These are phyloP conservation scores for Lipomyces yamanashiensis DNA, from an alignment of 805 yeast genomes.

Conservation along the genomic window DNA sequence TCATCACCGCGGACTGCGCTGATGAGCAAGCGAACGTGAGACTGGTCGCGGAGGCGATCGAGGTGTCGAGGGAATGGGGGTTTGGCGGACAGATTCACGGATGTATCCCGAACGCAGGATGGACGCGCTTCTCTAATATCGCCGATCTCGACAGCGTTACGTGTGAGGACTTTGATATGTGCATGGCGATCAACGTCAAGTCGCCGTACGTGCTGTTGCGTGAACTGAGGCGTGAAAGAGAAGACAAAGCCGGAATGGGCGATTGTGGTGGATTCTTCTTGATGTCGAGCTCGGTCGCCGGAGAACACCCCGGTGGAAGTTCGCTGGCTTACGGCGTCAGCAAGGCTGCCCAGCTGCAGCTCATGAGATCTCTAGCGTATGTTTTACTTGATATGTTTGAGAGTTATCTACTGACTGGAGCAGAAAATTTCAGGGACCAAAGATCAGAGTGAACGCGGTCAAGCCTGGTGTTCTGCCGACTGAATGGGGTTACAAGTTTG, in stretches of 20 bases:
- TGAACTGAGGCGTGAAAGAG: slow-evolving; percentile 20
- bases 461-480: slow-evolving; percentile 39
- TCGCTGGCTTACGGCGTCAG: slow-evolving; percentile 49
- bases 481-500: slow-evolving; percentile 43
- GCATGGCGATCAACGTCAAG: slow-evolving; percentile 36
- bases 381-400: neutral
- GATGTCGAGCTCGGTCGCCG: slow-evolving; percentile 36
- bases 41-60: slow-evolving; percentile 42
- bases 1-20: slow-evolving; percentile 44
- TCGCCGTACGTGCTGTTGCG: slow-evolving; percentile 29
- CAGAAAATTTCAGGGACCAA: slow-evolving; percentile 31
- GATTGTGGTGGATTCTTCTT: slow-evolving; percentile 32
- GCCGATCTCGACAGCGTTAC: slow-evolving; percentile 45
- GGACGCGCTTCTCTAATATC: slow-evolving; percentile 47
- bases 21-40: slow-evolving; percentile 37
- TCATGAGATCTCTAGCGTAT: slow-evolving; percentile 42
- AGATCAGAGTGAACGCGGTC: slow-evolving; percentile 37
- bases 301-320: slow-evolving; percentile 40
- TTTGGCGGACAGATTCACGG: slow-evolving; percentile 46
- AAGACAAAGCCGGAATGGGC: slow-evolving; percentile 16
- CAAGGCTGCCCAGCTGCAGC: slow-evolving; percentile 44
- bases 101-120: slow-evolving; percentile 49
- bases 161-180: slow-evolving; percentile 41
- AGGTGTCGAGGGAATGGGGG: slow-evolving; percentile 20
- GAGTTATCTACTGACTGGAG: neutral